A percentile compares a stretch with the other conserved stretches of the same genome.
Conservation (phyloP, 306 rosid genomes). For the Chamaecrista fasciculata region DNA sequence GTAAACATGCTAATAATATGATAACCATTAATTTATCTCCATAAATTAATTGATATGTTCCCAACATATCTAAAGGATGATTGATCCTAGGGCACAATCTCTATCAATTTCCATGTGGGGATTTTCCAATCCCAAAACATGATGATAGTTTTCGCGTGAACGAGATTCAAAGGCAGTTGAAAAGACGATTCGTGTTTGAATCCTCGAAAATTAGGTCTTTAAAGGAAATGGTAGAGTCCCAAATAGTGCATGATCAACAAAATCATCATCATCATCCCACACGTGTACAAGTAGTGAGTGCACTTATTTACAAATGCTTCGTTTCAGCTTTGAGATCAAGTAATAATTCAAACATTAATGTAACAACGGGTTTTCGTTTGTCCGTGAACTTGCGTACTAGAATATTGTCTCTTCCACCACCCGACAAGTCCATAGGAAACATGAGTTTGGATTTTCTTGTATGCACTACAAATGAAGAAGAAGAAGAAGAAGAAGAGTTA, state of each 20-base stretch:
- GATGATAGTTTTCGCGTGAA: too few species aligned
- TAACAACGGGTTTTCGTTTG: neutral
- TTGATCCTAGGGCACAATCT: too few species aligned
- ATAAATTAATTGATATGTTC: too few species aligned
- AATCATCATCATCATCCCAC: too few species aligned
- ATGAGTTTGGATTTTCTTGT: neutral
- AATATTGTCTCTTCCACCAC: constrained; percentile 36
- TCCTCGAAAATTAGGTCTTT: constrained; percentile 32
- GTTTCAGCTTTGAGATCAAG: neutral
- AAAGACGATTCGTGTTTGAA: constrained; percentile 41
- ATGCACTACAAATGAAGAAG: neutral
- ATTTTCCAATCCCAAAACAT: constrained; percentile 16
- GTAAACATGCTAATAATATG: too few species aligned
- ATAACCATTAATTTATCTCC: too few species aligned
- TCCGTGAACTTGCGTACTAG: constrained; percentile 37
- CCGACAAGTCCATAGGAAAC: constrained; percentile 37
- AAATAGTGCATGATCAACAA: too few species aligned
- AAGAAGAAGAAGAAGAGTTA: neutral
- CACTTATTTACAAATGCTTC: too few species aligned
- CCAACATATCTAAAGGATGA: too few species aligned
- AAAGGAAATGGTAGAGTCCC: constrained; percentile 23
- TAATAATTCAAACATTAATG: too few species aligned
- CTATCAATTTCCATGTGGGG: constrained; percentile 16
- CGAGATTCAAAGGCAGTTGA: too few species aligned
- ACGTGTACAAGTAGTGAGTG: too few species aligned